These are phyloP conservation scores for Coprinopsis sp. DNA, from an alignment of 768 basidiomycete species.

Conservation along the genomic window DNA sequence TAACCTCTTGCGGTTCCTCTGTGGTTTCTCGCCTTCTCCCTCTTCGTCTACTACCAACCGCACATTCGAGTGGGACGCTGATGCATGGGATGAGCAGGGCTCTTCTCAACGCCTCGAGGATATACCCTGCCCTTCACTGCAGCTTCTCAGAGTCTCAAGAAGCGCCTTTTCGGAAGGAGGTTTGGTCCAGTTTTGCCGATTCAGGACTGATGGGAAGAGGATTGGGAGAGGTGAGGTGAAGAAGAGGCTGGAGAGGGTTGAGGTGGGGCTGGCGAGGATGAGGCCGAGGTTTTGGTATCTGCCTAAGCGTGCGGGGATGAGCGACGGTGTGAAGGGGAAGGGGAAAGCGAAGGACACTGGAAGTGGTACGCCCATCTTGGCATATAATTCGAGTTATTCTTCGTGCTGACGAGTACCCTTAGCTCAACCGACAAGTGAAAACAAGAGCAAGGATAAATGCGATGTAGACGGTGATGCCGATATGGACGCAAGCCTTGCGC, in stretches of 20 bases:
- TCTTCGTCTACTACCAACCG: not conserved
- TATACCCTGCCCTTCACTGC: not conserved
- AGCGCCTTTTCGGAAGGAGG: not conserved
- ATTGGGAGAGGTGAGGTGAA: not conserved
- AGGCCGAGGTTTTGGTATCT: not conserved
- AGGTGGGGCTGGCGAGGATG: conserved; percentile 1
- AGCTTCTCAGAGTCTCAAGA: not conserved
- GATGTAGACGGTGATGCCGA: too few species aligned
- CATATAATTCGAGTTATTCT: too few species aligned
- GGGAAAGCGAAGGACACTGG: too few species aligned
- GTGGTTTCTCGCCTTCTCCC: not conserved
- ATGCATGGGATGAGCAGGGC: not conserved
- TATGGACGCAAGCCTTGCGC: too few species aligned
- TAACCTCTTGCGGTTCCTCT: not conserved
- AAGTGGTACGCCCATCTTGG: too few species aligned
- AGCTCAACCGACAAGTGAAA: too few species aligned
- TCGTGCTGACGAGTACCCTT: too few species aligned
- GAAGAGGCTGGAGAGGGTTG: not conserved
- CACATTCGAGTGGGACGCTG: not conserved
- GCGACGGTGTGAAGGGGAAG: not conserved
- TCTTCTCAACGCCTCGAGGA: not conserved
- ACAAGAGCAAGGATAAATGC: too few species aligned
- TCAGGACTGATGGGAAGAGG: not conserved
- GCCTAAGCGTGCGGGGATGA: not conserved
- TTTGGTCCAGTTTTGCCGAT: not conserved